Evolutionary conservation across 768 basidiomycete genomes (phyloP).

Genomic region (Tricholoma hemisulphureum): DNA sequence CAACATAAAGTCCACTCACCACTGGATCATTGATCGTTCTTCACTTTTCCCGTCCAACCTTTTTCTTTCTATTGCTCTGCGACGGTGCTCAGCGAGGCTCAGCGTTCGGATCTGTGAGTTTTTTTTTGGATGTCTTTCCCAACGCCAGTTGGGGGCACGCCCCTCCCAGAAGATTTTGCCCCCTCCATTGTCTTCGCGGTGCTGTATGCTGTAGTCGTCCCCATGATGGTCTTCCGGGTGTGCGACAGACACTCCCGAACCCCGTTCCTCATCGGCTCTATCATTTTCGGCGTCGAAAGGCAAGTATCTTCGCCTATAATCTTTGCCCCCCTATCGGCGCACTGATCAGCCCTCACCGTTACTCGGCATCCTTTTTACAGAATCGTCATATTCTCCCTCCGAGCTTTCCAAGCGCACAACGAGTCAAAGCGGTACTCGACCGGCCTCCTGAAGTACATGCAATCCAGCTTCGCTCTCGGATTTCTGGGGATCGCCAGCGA

Average conservation of each 20-base stretch:
- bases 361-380: no score
- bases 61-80: no score
- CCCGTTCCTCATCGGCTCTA: constrained; percentile 5
- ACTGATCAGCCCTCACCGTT: no score
- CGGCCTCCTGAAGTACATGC: constrained; percentile 17
- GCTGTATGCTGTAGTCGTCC: constrained; percentile 6
- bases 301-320: neutral
- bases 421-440: constrained; percentile 1
- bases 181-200: constrained; percentile 9
- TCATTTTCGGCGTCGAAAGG: constrained; percentile 10
- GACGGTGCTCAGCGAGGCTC: no score
- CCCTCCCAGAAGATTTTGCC: constrained; percentile 7
- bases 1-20: no score
- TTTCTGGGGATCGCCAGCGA: constrained; percentile 35
- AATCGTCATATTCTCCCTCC: constrained; percentile 8
- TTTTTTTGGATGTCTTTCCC: constrained; percentile 10
- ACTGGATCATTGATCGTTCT: no score
- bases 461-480: constrained; percentile 32
- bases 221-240: constrained; percentile 7
- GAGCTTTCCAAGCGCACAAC: constrained; percentile 5
- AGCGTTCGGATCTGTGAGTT: no score
- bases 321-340: neutral
- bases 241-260: constrained; percentile 9
- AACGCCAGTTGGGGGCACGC: constrained; percentile 8
- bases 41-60: no score